A percentile compares a stretch with the other conserved stretches of the same genome.
Evolutionary conservation across 2,329 filamentous ascomycete genomes (phyloP).

Genomic region (Trichoderma guizhouense): DNA sequence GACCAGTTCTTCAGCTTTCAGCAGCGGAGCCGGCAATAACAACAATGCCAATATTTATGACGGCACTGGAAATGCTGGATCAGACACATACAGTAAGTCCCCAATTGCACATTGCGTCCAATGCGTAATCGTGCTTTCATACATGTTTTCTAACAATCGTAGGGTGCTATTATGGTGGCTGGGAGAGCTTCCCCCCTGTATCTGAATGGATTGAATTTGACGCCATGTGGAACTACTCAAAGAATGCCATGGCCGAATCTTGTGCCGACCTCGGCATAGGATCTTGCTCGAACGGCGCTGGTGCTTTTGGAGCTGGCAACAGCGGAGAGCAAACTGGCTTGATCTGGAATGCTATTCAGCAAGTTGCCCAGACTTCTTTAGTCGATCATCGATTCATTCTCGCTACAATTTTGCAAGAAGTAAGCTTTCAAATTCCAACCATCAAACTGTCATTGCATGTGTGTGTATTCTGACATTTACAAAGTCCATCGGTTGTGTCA

Average conservation of each 20-base stretch:
- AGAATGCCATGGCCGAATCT: not conserved
- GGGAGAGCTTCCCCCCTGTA: not conserved
- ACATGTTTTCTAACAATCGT: not conserved
- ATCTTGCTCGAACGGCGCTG: not conserved
- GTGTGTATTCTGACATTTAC: not conserved
- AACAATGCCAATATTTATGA: constrained; percentile 6
- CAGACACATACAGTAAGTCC: constrained; percentile 1
- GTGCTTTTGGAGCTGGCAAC: not conserved
- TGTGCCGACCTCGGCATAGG: constrained; percentile 3
- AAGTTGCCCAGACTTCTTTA: constrained; percentile 2
- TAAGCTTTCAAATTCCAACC: not conserved
- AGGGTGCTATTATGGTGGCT: constrained; percentile 6
- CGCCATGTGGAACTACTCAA: constrained; percentile 12
- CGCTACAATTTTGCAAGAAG: constrained; percentile 9
- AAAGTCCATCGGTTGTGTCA: constrained; percentile 44
- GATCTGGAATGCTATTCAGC: constrained; percentile 9
- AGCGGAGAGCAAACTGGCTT: constrained; percentile 2
- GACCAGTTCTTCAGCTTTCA: not conserved
- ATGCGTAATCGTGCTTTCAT: not conserved
- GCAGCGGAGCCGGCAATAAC: constrained; percentile 4
- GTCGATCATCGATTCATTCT: constrained; percentile 11
- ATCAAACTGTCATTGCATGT: not conserved
- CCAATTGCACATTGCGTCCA: not conserved
- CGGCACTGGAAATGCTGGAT: not conserved
- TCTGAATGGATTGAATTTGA: constrained; percentile 8